A percentile compares a stretch with the other conserved stretches of the same genome.
Evolutionary conservation across 2,329 filamentous ascomycete genomes (phyloP).

Genomic region (Talaromyces sp.): DNA sequence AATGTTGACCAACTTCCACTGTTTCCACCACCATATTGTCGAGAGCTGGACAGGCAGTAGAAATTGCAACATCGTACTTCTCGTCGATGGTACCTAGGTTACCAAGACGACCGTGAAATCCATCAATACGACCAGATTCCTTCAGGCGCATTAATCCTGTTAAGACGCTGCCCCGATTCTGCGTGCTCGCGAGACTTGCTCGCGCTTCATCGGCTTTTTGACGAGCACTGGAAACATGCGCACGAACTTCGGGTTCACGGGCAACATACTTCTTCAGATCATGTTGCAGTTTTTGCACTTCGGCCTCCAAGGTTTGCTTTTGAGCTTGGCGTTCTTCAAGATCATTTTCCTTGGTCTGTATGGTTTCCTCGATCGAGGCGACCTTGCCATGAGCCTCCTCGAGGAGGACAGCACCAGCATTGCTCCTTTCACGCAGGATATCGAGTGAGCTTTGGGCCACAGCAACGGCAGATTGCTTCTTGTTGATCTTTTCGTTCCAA

Average conservation of each 20-base stretch:
- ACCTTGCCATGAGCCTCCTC: conserved; percentile 84
- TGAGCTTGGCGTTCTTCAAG: conserved; percentile 75
- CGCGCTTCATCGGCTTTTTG: conserved; percentile 96
- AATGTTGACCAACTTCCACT: conserved; percentile 94
- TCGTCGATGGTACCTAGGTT: conserved; percentile 92
- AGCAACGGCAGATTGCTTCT: conserved; percentile 90
- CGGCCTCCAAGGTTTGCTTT: conserved; percentile 71
- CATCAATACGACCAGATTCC: conserved; percentile 94
- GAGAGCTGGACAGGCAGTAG: conserved; percentile 86
- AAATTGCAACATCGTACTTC: conserved; percentile 97
- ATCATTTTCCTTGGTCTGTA: conserved; percentile 70
- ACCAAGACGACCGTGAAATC: conserved; percentile 92
- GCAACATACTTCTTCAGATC: conserved; percentile 72
- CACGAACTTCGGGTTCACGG: conserved; percentile 79
- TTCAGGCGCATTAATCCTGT: conserved; percentile 91
- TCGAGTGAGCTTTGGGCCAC: conserved; percentile 93
- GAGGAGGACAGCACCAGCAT: conserved; percentile 80
- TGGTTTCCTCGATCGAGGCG: conserved; percentile 69
- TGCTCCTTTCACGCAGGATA: conserved; percentile 86
- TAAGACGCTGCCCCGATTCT: conserved; percentile 90
- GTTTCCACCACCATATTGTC: conserved; percentile 98
- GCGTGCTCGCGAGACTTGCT: conserved; percentile 83
- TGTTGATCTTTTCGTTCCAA: conserved; percentile 95
- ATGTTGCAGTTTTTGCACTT: conserved; percentile 69
- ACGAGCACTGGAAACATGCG: conserved; percentile 83